Evolutionary conservation across 2,329 filamentous ascomycete species (phyloP).

Genomic region (Periconia macrospinosa): DNA sequence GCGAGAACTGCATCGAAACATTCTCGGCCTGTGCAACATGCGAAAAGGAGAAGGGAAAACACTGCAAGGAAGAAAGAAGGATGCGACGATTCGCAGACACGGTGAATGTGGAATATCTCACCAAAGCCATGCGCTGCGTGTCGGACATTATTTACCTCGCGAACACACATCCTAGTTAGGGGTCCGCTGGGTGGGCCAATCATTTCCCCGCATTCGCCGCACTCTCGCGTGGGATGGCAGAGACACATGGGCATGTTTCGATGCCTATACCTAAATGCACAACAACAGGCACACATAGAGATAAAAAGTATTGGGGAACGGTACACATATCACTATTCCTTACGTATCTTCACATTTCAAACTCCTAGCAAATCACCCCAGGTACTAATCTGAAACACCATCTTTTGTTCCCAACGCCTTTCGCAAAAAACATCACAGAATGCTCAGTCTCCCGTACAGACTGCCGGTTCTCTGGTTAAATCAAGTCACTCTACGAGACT

Average conservation of each 20-base stretch:
- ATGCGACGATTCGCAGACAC: not conserved
- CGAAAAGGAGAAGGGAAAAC: not conserved
- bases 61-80: not conserved
- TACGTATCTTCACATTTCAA: not conserved
- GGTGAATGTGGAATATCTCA: conserved; percentile 1
- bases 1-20: conserved; percentile 55
- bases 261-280: not conserved
- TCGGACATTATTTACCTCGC: not conserved
- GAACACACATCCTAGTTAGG: not conserved
- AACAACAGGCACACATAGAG: not conserved
- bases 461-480: not conserved
- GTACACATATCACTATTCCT: not conserved
- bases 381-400: not conserved
- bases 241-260: not conserved
- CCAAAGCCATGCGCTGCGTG: not conserved
- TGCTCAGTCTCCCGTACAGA: not conserved
- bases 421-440: conserved; percentile 2
- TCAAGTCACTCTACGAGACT: conserved; percentile 2
- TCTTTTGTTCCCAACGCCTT: conserved; percentile 6
- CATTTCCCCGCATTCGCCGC: conserved; percentile 1
- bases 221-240: conserved; percentile 5
- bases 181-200: conserved; percentile 1
- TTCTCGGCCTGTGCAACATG: conserved; percentile 18
- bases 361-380: not conserved
- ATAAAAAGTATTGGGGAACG: not conserved